phyloP scores from a whole-genome alignment of 2,329 filamentous ascomycete species.

The Pseudogymnoascus sp. region DNA sequence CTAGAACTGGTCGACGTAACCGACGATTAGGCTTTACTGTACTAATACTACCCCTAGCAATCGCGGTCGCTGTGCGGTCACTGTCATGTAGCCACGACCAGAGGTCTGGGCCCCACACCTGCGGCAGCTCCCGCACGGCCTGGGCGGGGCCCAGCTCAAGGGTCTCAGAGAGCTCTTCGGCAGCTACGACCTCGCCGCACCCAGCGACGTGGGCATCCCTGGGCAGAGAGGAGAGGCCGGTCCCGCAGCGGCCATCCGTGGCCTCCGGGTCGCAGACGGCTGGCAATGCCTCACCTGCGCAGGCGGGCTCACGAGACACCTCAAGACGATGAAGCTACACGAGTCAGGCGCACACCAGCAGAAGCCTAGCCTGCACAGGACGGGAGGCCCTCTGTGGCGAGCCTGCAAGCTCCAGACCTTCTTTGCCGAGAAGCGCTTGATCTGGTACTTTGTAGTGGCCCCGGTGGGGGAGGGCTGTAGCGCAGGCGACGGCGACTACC shows the following conservation, averaged over 20 bases:
- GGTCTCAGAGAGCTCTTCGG: neutral
- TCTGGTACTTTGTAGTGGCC: conserved; percentile 9
- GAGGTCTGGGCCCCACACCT: conserved; percentile 19
- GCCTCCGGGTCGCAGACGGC: neutral
- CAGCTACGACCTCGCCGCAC: neutral
- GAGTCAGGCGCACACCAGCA: conserved; percentile 5
- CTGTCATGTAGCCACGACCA: conserved; percentile 35
- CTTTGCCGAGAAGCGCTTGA: conserved; percentile 9
- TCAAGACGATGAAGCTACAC: conserved; percentile 6
- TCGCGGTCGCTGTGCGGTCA: conserved; percentile 25
- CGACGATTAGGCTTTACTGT: no score
- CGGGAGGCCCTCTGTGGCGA: neutral
- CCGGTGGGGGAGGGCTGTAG: no score
- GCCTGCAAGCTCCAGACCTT: conserved; percentile 9
- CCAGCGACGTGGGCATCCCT: neutral
- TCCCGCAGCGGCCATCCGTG: neutral
- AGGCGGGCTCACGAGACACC: conserved; percentile 1
- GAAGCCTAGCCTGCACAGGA: neutral
- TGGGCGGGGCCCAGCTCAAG: neutral
- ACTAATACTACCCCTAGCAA: no score
- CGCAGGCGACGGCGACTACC: no score
- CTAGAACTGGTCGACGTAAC: no score
- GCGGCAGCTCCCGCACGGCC: conserved; percentile 5
- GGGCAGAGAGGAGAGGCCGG: neutral
- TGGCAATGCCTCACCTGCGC: neutral